These are phyloP conservation scores for Cicer cuneatum DNA, from an alignment of 306 rosid species.

Conservation along the genomic window DNA sequence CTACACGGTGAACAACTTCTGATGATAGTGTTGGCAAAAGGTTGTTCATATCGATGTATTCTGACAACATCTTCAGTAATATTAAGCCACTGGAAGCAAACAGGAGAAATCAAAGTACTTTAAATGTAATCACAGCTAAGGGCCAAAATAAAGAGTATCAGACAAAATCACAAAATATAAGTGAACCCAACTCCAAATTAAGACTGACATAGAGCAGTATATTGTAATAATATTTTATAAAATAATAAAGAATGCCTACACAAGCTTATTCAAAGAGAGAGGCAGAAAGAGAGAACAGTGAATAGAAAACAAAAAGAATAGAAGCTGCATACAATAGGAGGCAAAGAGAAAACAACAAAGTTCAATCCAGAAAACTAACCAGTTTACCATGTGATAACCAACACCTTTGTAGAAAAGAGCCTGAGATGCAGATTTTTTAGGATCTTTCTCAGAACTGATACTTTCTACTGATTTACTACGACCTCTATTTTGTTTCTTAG, in stretches of 20 bases:
- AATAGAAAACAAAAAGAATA: conserved; percentile 8
- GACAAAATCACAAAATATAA: conserved; percentile 37
- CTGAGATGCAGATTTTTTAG: conserved; percentile 77
- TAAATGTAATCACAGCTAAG: conserved; percentile 34
- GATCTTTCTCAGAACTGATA: conserved; percentile 70
- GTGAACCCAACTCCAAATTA: conserved; percentile 31
- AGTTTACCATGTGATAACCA: conserved; percentile 98
- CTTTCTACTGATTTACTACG: conserved; percentile 51
- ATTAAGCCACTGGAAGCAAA: conserved; percentile 83
- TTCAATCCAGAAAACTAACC: conserved; percentile 73
- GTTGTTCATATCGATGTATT: conserved; percentile 89
- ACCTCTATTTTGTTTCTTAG: conserved; percentile 56
- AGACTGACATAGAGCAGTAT: conserved; percentile 20
- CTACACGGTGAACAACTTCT: conserved; percentile 96
- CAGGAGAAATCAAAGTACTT: conserved; percentile 38
- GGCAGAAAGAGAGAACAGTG: background rate
- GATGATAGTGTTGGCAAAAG: conserved; percentile 81
- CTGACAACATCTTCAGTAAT: conserved; percentile 95
- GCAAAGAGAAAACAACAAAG: background rate
- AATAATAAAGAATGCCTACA: conserved; percentile 16
- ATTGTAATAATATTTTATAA: conserved; percentile 5
- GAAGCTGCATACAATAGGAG: background rate
- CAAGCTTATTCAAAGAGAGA: conserved; percentile 12
- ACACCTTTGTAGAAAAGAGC: conserved; percentile 73
- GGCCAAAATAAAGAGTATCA: conserved; percentile 9